phyloP scores from a whole-genome alignment of 1,284 basidiomycete genomes.

The Cutaneotrichosporon dermatis region DNA sequence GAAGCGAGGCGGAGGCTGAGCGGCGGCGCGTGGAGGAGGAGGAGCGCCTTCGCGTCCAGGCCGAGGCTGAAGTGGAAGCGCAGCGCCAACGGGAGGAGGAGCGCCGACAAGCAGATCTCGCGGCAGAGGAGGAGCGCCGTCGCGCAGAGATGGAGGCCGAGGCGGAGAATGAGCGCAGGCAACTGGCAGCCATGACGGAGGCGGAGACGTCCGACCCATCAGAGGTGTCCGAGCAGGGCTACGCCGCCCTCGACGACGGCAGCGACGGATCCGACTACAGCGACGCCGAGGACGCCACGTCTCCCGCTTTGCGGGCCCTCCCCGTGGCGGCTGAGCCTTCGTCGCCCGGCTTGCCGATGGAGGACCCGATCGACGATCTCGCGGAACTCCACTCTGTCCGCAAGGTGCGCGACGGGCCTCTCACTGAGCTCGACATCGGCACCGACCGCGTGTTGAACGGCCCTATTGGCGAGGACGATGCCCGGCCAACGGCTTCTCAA shows the following conservation, averaged over 20 bases:
- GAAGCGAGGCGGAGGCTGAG: slow-evolving; percentile 37
- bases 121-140: no score
- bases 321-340: no score
- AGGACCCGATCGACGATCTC: slow-evolving; percentile 6
- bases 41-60: not conserved
- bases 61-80: not conserved
- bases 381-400: not conserved
- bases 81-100: no score
- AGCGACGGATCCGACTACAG: not conserved
- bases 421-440: slow-evolving; percentile 3
- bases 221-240: not conserved
- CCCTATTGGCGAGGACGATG: no score
- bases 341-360: not conserved
- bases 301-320: no score
- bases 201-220: no score
- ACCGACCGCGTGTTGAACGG: slow-evolving; percentile 1
- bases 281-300: not conserved
- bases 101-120: no score
- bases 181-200: no score
- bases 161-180: no score
- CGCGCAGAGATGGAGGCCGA: no score
- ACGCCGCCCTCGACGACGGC: not conserved
- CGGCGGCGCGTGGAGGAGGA: slow-evolving; percentile 20
- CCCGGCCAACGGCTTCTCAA: no score
- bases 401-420: not conserved